Evolutionary conservation across 164 flowering plant genomes (phyloP).

Genomic region (Aristolochia californica): DNA sequence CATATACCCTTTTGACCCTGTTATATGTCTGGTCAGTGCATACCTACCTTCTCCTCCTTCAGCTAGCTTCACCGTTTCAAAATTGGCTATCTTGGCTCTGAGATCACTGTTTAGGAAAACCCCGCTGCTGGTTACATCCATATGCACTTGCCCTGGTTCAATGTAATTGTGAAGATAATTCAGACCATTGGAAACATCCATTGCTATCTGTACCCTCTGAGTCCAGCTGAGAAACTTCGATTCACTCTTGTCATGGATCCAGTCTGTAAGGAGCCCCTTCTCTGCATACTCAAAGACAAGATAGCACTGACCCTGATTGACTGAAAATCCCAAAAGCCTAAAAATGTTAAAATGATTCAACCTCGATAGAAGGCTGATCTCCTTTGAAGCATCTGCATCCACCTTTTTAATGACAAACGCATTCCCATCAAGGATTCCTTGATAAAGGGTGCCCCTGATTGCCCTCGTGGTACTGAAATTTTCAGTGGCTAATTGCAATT

Average conservation of each 20-base stretch:
- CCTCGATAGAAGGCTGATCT: slow-evolving; percentile 34
- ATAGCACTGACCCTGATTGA: slow-evolving; percentile 23
- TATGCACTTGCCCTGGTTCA: slow-evolving; percentile 5
- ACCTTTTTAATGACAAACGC: slow-evolving; percentile 35
- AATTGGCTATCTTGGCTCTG: slow-evolving; percentile 9
- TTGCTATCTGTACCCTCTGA: slow-evolving; percentile 7
- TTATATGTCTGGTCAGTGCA: not conserved
- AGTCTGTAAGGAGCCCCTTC: slow-evolving; percentile 42
- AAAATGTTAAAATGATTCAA: slow-evolving; percentile 59
- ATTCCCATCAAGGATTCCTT: slow-evolving; percentile 28
- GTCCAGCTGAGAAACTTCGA: slow-evolving; percentile 7
- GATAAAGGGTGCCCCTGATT: slow-evolving; percentile 41
- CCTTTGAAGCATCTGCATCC: slow-evolving; percentile 28
- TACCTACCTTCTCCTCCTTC: not conserved
- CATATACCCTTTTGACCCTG: slow-evolving; percentile 9
- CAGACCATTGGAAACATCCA: slow-evolving; percentile 10
- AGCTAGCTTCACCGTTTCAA: slow-evolving; percentile 2
- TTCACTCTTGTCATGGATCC: slow-evolving; percentile 21
- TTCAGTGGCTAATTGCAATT: slow-evolving; percentile 36
- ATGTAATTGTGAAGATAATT: slow-evolving; percentile 13
- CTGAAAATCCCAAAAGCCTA: slow-evolving; percentile 36
- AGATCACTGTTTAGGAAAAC: slow-evolving; percentile 7
- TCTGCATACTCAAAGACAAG: slow-evolving; percentile 48
- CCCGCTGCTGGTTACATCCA: slow-evolving; percentile 6
- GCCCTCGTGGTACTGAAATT: slow-evolving; percentile 31